Conservation (phyloP, 805 yeast genomes). For the Yarrowia sp. region DNA sequence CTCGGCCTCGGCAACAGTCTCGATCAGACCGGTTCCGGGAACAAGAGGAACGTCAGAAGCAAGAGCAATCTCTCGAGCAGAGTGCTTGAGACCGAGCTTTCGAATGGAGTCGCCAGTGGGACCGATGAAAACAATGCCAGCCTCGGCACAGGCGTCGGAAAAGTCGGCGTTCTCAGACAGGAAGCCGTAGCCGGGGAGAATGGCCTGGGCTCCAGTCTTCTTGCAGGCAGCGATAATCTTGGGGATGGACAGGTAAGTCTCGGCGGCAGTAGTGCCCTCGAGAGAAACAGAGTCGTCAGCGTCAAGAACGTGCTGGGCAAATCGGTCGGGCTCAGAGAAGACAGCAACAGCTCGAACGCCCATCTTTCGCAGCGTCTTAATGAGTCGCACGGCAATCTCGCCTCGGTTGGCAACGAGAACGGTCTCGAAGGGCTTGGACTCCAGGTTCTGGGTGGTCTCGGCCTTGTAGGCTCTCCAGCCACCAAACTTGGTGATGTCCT, state of each 20-base stretch:
- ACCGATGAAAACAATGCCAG: conserved; percentile 91
- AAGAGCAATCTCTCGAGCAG: conserved; percentile 91
- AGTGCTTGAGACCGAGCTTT: conserved; percentile 88
- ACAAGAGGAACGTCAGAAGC: conserved; percentile 93
- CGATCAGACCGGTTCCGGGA: conserved; percentile 91
- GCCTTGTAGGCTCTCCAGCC: conserved; percentile 73
- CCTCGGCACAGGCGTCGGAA: conserved; percentile 78
- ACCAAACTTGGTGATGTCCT: conserved; percentile 80
- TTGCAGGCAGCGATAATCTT: conserved; percentile 86
- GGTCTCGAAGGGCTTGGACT: conserved; percentile 64
- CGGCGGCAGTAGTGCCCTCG: conserved; percentile 81
- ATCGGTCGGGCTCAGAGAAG: conserved; percentile 86
- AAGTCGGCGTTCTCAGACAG: conserved; percentile 95
- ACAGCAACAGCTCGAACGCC: conserved; percentile 80
- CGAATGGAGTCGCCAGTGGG: conserved; percentile 93
- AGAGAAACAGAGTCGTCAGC: conserved; percentile 83
- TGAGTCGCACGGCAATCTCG: conserved; percentile 94
- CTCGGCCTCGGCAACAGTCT: conserved; percentile 69
- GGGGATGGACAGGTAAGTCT: conserved; percentile 82
- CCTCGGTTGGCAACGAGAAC: conserved; percentile 97
- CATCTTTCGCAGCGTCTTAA: conserved; percentile 78
- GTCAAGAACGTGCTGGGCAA: conserved; percentile 76
- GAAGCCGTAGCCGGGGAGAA: conserved; percentile 97
- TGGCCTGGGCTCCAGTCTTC: conserved; percentile 83
- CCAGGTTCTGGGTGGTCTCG: conserved; percentile 37